Evolutionary conservation across 2,329 filamentous ascomycete species (phyloP), one percentile per base, ranked within the genome.

Genomic region (Chrysoporthe deuterocubensis): DNA sequence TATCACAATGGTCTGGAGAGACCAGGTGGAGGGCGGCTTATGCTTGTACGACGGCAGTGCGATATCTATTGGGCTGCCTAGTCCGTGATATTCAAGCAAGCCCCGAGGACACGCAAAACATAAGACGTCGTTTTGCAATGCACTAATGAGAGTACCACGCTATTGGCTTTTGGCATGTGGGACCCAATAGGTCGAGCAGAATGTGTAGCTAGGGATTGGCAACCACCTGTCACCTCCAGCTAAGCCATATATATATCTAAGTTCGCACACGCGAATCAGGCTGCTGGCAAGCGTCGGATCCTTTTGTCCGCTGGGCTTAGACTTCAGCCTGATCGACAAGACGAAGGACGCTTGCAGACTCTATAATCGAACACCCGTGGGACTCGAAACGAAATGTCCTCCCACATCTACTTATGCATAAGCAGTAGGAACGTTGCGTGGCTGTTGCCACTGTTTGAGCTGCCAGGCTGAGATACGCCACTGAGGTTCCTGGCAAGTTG

Each of bases 241-340:
- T 32, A 34, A 40, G 37, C 37, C 37, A 40, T 40, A 40, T 9
- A 40, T 40, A 40, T 9, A 40, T 40, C 37, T 40, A 40, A 5
- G 2, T 14, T 32, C 50, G 32, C 13, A 34, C 26, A 21, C 21
- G 8, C 21, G 9, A 32, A 32, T 34, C 50, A 54, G 21, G 26
- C 50, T 54, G 50, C 50, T 32, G 26, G 32, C 50, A 54, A 32
- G 50, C 50, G 21, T 34, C 50, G 14, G 26, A 54, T 54, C 50
- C 50, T 54, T 13, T 54, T 54, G 50, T 14, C 50, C 50, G 21
- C 26, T 16, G 50, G 50, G 50, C 50, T 54, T 54, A 54, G 32
- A 54, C 26, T 21, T 54, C 50, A 54, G 50, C 50, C 32, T 16
- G 50, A 54, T 54, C 50, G 50, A 54, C 50, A 21, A 32, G 21